Evolutionary conservation across 2,329 filamentous ascomycete genomes (phyloP).

Genomic region (Colletotrichum costaricense): DNA sequence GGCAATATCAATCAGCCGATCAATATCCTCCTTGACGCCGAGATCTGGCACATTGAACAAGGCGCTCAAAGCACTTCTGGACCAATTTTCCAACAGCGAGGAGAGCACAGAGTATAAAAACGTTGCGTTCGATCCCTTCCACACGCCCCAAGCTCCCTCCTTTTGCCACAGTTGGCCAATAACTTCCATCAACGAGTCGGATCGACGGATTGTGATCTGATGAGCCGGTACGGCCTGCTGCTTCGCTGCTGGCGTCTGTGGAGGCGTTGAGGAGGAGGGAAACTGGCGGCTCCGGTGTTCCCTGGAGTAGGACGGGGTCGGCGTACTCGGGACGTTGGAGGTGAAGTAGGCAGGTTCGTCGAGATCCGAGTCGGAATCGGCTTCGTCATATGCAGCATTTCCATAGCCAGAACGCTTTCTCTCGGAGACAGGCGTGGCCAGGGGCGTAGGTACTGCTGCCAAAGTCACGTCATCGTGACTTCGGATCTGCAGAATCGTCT

Average conservation of each 20-base stretch:
- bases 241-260: constrained; percentile 49
- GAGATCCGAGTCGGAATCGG: constrained; percentile 75
- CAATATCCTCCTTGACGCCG: constrained; percentile 79
- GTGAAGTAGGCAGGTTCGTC: constrained; percentile 91
- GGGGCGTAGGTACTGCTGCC: constrained; percentile 40
- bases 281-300: constrained; percentile 45
- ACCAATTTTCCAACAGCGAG: constrained; percentile 91
- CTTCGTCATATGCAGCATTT: constrained; percentile 49
- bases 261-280: constrained; percentile 44
- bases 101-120: constrained; percentile 91
- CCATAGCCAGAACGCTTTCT: constrained; percentile 46
- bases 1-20: constrained; percentile 78
- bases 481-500: constrained; percentile 87
- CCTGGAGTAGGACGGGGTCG: constrained; percentile 55
- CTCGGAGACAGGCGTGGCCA: constrained; percentile 40
- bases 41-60: constrained; percentile 90
- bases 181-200: constrained; percentile 87
- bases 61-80: constrained; percentile 88
- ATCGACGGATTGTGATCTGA: constrained; percentile 76
- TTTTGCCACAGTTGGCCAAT: constrained; percentile 89
- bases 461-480: constrained; percentile 58
- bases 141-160: constrained; percentile 90
- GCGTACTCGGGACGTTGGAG: constrained; percentile 68
- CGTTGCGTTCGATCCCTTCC: constrained; percentile 93
- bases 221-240: constrained; percentile 57